Percentiles rank a stretch among this genome's conserved stretches.
Conservation (phyloP, 2,329 filamentous ascomycete genomes). For the Colletotrichum phormii region DNA sequence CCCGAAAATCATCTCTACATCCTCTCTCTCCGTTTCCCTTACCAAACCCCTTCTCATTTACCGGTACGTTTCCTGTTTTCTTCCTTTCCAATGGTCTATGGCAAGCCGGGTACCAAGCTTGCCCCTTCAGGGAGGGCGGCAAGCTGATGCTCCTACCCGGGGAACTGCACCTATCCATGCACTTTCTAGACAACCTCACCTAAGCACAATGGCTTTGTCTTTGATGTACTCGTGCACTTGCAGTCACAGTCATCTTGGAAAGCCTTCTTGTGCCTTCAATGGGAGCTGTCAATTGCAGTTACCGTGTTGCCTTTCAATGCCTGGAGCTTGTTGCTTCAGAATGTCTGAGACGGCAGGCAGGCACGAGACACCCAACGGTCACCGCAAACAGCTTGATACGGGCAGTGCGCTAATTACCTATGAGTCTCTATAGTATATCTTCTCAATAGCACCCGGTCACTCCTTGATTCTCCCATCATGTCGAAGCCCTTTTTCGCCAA, state of each 20-base stretch:
- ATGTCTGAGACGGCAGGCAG: conserved; percentile 16
- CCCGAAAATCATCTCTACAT: conserved; percentile 8
- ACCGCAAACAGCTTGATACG: conserved; percentile 8
- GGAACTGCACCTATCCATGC: conserved; percentile 29
- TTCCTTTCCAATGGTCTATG: background rate
- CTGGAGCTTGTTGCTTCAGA: no score
- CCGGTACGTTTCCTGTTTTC: conserved; percentile 10
- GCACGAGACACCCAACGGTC: background rate
- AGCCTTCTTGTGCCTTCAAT: background rate
- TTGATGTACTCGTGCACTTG: background rate
- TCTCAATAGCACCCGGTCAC: conserved; percentile 15
- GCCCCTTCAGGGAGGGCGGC: background rate
- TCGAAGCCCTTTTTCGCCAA: conserved; percentile 72
- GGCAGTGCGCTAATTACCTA: conserved; percentile 4
- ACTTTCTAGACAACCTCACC: background rate
- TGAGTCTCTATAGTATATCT: background rate
- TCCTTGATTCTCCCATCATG: conserved; percentile 50
- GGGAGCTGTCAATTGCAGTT: background rate
- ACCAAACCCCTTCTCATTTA: background rate
- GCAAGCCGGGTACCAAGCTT: background rate
- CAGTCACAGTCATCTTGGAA: background rate
- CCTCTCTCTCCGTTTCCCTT: background rate
- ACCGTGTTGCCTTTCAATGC: background rate
- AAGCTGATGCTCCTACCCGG: conserved; percentile 12
- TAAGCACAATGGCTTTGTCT: conserved; percentile 1